Evolutionary conservation across 1,139 yeast genomes (phyloP).

Genomic region (Eremothecium cymbalariae): DNA sequence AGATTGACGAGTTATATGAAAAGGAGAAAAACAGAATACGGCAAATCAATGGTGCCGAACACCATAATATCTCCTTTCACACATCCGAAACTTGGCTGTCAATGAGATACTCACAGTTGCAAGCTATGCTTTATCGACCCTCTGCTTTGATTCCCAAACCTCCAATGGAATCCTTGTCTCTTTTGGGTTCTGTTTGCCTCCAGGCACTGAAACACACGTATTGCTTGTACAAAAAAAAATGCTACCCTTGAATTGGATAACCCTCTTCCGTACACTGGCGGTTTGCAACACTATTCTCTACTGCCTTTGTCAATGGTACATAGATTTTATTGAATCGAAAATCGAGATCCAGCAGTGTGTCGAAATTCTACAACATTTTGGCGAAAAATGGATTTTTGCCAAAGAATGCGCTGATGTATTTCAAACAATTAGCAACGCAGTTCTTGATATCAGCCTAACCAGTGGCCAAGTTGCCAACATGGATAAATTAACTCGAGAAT

Average conservation of each 20-base stretch:
- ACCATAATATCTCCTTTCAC: conserved; percentile 31
- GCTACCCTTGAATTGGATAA: conserved; percentile 44
- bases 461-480: conserved; percentile 35
- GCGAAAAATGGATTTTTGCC: conserved; percentile 42
- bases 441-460: conserved; percentile 36
- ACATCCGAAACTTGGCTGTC: conserved; percentile 41
- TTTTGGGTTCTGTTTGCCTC: conserved; percentile 37
- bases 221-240: conserved; percentile 36
- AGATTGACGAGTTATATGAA: conserved; percentile 39
- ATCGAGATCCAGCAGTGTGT: conserved; percentile 40
- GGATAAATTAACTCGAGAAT: conserved; percentile 36
- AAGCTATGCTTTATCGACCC: conserved; percentile 40
- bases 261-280: conserved; percentile 39
- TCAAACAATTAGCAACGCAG: conserved; percentile 36
- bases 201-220: conserved; percentile 38
- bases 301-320: conserved; percentile 40
- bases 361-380: conserved; percentile 40
- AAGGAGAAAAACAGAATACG: conserved; percentile 27
- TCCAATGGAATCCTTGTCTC: conserved; percentile 32
- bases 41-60: conserved; percentile 23
- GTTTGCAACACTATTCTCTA: conserved; percentile 40
- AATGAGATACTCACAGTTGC: conserved; percentile 40
- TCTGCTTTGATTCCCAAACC: conserved; percentile 42
- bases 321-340: conserved; percentile 39
- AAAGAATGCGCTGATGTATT: conserved; percentile 39